phyloP scores from a whole-genome alignment of 805 yeast genomes.

The Myxozyma monticola region DNA sequence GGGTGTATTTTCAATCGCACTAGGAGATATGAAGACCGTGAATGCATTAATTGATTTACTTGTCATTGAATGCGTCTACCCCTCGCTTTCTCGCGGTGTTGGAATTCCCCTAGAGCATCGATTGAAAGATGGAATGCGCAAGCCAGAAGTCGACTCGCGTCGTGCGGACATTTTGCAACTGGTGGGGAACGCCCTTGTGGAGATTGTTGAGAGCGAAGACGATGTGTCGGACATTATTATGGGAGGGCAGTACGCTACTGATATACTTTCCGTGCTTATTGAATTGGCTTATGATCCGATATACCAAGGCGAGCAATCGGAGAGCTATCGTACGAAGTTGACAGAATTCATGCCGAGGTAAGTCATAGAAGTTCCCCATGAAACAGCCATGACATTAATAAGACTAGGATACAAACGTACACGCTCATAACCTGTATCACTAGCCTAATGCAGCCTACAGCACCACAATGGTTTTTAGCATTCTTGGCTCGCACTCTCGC shows the following conservation, averaged over 20 bases:
- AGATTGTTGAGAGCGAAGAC: conserved; percentile 30
- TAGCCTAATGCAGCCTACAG: conserved; percentile 52
- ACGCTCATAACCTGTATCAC: conserved; percentile 64
- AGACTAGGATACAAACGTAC: conserved; percentile 53
- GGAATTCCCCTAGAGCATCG: conserved; percentile 68
- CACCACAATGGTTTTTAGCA: conserved; percentile 49
- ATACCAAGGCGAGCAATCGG: conserved; percentile 1
- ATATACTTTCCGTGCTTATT: conserved; percentile 34
- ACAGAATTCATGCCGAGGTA: conserved; percentile 15
- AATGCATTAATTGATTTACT: conserved; percentile 63
- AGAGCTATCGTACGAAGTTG: conserved; percentile 3
- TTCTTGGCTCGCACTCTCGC: conserved; percentile 55
- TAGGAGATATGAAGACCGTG: conserved; percentile 80
- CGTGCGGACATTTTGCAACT: conserved; percentile 9
- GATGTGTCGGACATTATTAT: conserved; percentile 37
- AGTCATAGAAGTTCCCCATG: neutral
- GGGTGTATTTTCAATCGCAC: conserved; percentile 55
- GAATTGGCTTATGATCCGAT: conserved; percentile 35
- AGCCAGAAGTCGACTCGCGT: neutral
- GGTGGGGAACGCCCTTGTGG: conserved; percentile 24
- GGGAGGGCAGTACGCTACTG: conserved; percentile 36
- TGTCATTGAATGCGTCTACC: conserved; percentile 69
- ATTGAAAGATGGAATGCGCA: conserved; percentile 40
- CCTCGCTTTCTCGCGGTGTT: conserved; percentile 55
- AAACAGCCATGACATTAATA: neutral